A percentile compares a stretch with the other conserved stretches of the same genome.
phyloP scores from a whole-genome alignment of 768 basidiomycete species.

The Rhizopogon sp. region DNA sequence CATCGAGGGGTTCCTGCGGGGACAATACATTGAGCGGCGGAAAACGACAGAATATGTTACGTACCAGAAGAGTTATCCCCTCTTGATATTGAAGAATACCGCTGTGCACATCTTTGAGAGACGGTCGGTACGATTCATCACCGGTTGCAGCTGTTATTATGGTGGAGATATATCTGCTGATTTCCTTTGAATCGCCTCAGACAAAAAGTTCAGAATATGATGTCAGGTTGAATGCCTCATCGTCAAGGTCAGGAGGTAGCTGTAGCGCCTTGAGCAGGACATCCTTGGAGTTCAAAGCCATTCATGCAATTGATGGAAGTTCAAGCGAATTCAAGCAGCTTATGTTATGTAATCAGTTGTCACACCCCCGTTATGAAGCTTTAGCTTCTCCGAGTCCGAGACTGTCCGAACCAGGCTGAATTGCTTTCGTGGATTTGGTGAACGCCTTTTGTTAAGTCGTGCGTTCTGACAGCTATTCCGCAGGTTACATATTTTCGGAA shows the following conservation, averaged over 20 bases:
- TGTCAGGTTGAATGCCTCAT: slow-evolving; percentile 13
- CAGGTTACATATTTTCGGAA: no score
- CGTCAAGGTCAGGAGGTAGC: slow-evolving; percentile 16
- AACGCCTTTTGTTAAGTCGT: no score
- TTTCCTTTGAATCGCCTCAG: slow-evolving; percentile 11
- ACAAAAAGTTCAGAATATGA: background rate
- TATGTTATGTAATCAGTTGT: no score
- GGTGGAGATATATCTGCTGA: slow-evolving; percentile 10
- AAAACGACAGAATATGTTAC: background rate
- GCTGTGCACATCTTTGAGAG: slow-evolving; percentile 15
- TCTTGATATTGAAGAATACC: slow-evolving; percentile 9
- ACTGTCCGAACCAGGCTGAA: no score
- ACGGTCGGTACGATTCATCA: slow-evolving; percentile 1
- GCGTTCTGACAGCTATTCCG: no score
- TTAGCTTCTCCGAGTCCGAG: no score
- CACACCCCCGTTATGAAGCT: no score
- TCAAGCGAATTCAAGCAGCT: no score
- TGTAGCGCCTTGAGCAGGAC: slow-evolving; percentile 13
- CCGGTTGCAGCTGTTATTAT: slow-evolving; percentile 14
- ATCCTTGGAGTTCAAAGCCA: background rate
- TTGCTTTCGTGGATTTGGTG: no score
- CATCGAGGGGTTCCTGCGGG: slow-evolving; percentile 33
- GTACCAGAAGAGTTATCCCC: slow-evolving; percentile 15
- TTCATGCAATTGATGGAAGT: background rate
- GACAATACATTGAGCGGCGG: background rate